A percentile compares a stretch with the other conserved stretches of the same genome.
Conservation (phyloP, 805 yeast species). For the Saturnispora hagleri region DNA sequence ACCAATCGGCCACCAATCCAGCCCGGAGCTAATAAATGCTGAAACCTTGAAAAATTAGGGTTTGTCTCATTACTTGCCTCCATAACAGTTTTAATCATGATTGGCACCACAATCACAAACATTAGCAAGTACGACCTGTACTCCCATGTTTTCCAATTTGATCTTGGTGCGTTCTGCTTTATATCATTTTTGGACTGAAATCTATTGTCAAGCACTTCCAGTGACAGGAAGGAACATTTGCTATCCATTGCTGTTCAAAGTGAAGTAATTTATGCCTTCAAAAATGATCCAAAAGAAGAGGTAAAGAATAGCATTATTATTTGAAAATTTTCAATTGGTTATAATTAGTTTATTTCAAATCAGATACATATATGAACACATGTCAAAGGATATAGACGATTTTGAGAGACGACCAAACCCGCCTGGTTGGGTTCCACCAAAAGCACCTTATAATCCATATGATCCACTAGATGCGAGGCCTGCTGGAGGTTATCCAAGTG, state of each 20-base stretch:
- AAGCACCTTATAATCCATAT: conserved; percentile 79
- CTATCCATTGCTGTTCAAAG: background rate
- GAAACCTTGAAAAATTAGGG: conserved; percentile 59
- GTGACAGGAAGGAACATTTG: conserved; percentile 23
- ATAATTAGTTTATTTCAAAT: background rate
- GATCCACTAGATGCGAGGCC: conserved; percentile 73
- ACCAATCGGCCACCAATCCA: conserved; percentile 89
- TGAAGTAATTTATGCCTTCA: background rate
- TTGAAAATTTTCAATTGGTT: background rate
- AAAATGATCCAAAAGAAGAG: background rate
- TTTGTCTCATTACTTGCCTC: conserved; percentile 69
- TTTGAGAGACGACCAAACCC: conserved; percentile 64
- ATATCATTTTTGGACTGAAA: conserved; percentile 30
- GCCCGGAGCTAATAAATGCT: conserved; percentile 59
- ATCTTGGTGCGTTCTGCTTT: conserved; percentile 24
- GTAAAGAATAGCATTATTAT: background rate
- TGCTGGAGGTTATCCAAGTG: conserved; percentile 80
- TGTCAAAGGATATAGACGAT: conserved; percentile 15
- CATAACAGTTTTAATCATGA: conserved; percentile 75
- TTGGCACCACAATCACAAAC: conserved; percentile 65
- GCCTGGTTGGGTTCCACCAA: conserved; percentile 71
- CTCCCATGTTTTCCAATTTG: conserved; percentile 73
- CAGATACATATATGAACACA: background rate
- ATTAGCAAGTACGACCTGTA: conserved; percentile 58
- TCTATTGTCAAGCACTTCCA: conserved; percentile 45